Percentiles rank a stretch among this genome's conserved stretches.
Evolutionary conservation across 768 basidiomycete species (phyloP).

Genomic region (Naganishia vishniacii): DNA sequence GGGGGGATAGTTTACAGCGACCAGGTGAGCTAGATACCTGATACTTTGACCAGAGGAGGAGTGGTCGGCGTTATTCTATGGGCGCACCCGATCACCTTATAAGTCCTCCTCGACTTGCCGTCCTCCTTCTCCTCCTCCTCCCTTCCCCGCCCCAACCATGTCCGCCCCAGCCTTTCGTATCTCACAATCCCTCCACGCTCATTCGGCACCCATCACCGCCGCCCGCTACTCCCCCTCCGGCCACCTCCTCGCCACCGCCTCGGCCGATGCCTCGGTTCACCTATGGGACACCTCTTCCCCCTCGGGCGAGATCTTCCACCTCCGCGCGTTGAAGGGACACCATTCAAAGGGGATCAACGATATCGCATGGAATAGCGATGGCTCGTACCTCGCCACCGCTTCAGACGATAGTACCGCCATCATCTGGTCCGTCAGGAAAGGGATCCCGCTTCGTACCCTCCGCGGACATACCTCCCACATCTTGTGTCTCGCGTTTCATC

Average conservation of each 20-base stretch:
- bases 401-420: conserved; percentile 87
- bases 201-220: not conserved
- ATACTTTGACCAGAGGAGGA: no score
- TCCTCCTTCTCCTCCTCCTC: not conserved
- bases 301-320: conserved; percentile 53
- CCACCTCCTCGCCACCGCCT: conserved; percentile 55
- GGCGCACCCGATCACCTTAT: not conserved
- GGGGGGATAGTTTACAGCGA: not conserved
- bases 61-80: not conserved
- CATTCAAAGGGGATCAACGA: conserved; percentile 71
- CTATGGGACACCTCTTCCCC: conserved; percentile 72
- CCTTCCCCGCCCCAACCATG: not conserved
- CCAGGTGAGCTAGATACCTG: not conserved
- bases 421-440: conserved; percentile 63
- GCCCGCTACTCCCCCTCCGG: conserved; percentile 14
- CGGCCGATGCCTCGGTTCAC: conserved; percentile 75
- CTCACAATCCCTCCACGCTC: not conserved
- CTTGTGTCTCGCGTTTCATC: conserved; percentile 88
- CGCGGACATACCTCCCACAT: conserved; percentile 88
- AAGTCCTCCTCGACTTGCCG: no score
- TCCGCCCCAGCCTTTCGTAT: not conserved
- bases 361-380: conserved; percentile 79
- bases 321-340: conserved; percentile 40
- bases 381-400: conserved; percentile 76
- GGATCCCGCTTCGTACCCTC: conserved; percentile 58